Evolutionary conservation across 495 filamentous ascomycete genomes (phyloP), one percentile per base, ranked within the genome.

Genomic region (Aspergillus nanangensis): DNA sequence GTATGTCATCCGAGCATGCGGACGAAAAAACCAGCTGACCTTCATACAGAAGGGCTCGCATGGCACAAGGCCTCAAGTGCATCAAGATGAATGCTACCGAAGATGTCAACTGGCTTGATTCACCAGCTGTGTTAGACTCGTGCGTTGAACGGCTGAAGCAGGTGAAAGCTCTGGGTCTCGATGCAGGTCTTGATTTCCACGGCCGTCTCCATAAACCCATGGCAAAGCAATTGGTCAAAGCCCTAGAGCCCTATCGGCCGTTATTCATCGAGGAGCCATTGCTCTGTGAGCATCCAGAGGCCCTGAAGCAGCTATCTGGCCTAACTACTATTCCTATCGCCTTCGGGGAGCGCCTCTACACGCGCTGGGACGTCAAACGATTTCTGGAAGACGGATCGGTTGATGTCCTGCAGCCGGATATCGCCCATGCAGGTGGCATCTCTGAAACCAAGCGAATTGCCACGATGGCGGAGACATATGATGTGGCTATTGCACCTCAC

Each of bases 31-130:
- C 8, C 13, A 5, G 21, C 41, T 44, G 14, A 44, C 13, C 18
- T 15, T 11, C 17, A 7, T 13, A 17, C 37, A 65, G 77, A 5
- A 77, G 81, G 53, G 74, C 70, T 15, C 81, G 87, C 19, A 78
- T 80, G 49, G 75, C 70, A 8, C 87, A 92, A 63, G 87, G 87
- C 5, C 85, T 90, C 59, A 81, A 71, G 25, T 75, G 79, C 5
- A 72, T 90, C 44, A 92, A 92, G 58, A 92, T 92, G 87, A 92
- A 92, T 56, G 87, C 80, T 3, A 90, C 87, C 2, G 86, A 82
- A 56, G 87, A 88, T 51, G 62, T 90, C 21, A 85, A 84, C 50
- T 92, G 87, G 87, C 73, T 92, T 7, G 87, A 90, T 60, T 85
- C 83, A 3, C 87, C 87, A 9, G 58, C 70, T 8, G 76, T 71